These are phyloP conservation scores for Coccinonectria pachysandricola DNA, from an alignment of 2,329 filamentous ascomycete species.

Conservation along the genomic window DNA sequence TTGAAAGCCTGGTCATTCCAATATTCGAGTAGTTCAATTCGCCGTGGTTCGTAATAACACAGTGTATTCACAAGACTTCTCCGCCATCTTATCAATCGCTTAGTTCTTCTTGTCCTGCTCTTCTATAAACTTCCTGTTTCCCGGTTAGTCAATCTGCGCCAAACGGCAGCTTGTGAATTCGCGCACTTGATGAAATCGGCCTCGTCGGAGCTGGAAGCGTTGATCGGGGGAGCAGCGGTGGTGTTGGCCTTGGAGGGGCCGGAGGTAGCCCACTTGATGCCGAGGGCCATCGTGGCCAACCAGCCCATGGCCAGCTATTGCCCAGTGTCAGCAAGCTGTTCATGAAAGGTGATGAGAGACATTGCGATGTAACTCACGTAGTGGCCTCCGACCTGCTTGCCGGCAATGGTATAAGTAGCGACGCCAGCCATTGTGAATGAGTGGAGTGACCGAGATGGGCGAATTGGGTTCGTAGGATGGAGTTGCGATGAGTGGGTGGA, in stretches of 20 bases:
- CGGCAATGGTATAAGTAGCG: conserved; percentile 43
- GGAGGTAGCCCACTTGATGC: conserved; percentile 32
- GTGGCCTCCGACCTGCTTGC: conserved; percentile 51
- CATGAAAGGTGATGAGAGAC: conserved; percentile 3
- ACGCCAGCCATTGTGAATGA: conserved; percentile 28
- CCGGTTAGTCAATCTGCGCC: conserved; percentile 14
- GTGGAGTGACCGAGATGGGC: conserved; percentile 14
- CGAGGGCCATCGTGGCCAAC: conserved; percentile 41
- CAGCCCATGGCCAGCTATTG: conserved; percentile 47
- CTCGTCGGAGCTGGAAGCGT: conserved; percentile 51
- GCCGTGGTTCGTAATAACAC: conserved; percentile 23
- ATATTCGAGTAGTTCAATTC: conserved; percentile 14
- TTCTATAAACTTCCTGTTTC: conserved; percentile 29
- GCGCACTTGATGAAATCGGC: conserved; percentile 56
- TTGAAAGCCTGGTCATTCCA: conserved; percentile 15
- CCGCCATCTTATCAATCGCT: conserved; percentile 9
- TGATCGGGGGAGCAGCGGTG: conserved; percentile 45
- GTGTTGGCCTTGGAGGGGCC: conserved; percentile 35
- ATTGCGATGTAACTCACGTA: conserved; percentile 36
- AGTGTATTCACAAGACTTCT: conserved; percentile 21
- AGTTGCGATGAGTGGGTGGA: conserved; percentile 21
- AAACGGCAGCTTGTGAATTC: conserved; percentile 13
- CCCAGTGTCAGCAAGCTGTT: conserved; percentile 12
- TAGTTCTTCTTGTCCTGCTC: conserved; percentile 33
- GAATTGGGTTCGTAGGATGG: conserved; percentile 18